Evolutionary conservation across 2,329 filamentous ascomycete species (phyloP).

Genomic region (Colletotrichum tropicale): DNA sequence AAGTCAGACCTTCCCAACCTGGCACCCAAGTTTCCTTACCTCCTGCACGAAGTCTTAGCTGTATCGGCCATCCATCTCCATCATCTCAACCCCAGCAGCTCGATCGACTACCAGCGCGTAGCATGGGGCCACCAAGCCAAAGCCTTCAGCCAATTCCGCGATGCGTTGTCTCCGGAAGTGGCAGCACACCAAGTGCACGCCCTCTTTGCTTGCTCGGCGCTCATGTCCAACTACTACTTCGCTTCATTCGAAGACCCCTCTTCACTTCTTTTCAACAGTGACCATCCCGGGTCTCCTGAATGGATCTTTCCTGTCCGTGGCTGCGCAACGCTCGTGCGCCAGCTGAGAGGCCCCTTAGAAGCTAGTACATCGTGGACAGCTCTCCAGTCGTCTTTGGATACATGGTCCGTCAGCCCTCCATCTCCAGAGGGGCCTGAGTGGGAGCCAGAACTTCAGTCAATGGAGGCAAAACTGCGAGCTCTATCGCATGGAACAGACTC

Average conservation of each 20-base stretch:
- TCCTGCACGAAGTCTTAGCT: not conserved
- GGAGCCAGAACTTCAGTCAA: not conserved
- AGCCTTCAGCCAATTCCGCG: not conserved
- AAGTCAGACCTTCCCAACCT: not conserved
- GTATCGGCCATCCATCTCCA: not conserved
- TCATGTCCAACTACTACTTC: not conserved
- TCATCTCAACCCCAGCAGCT: not conserved
- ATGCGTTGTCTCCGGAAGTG: not conserved
- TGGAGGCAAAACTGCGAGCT: accelerated
- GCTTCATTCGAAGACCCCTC: not conserved
- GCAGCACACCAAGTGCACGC: not conserved
- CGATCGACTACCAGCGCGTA: not conserved
- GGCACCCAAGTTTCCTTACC: not conserved
- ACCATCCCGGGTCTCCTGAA: not conserved
- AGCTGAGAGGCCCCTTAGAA: not conserved
- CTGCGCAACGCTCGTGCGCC: not conserved
- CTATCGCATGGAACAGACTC: not conserved
- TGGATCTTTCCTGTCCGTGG: not conserved
- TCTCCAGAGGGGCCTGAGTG: not conserved
- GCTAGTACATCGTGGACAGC: not conserved
- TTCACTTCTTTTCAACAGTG: not conserved
- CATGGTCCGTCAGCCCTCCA: not conserved
- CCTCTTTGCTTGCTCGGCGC: not conserved
- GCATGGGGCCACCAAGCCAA: not conserved
- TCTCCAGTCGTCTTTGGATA: not conserved